Conservation (phyloP, 805 yeast genomes). For the Metschnikowia picachoensis region DNA sequence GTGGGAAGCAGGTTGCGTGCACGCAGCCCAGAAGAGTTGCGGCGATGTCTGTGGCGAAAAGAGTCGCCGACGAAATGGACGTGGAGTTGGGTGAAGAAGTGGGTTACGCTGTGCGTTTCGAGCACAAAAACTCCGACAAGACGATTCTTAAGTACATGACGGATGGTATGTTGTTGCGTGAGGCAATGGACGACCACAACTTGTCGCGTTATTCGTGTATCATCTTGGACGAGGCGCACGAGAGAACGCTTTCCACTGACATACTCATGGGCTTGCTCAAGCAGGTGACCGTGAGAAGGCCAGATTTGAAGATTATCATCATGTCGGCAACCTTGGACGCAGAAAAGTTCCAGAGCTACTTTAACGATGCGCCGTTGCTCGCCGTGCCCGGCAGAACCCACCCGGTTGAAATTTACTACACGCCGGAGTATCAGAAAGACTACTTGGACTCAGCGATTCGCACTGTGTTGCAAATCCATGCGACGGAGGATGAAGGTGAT, state of each 20-base stretch:
- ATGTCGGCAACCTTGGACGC: slow-evolving; percentile 99
- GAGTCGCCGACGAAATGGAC: slow-evolving; percentile 98
- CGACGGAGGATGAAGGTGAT: slow-evolving; percentile 93
- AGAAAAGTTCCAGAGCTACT: slow-evolving; percentile 87
- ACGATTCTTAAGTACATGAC: slow-evolving; percentile 95
- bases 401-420: slow-evolving; percentile 95
- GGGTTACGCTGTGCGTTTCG: slow-evolving; percentile 93
- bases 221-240: slow-evolving; percentile 96
- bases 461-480: slow-evolving; percentile 94
- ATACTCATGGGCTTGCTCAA: slow-evolving; percentile 92
- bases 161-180: slow-evolving; percentile 96
- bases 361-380: slow-evolving; percentile 85
- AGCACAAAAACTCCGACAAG: slow-evolving; percentile 74
- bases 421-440: slow-evolving; percentile 95
- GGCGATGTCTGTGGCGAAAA: slow-evolving; percentile 96
- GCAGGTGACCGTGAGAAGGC: slow-evolving; percentile 73
- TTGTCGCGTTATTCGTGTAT: slow-evolving; percentile 80
- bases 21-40: slow-evolving; percentile 98
- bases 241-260: slow-evolving; percentile 94
- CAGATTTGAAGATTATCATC: slow-evolving; percentile 85
- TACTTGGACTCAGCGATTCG: slow-evolving; percentile 92
- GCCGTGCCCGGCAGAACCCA: slow-evolving; percentile 98
- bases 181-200: slow-evolving; percentile 95
- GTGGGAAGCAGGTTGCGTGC: slow-evolving; percentile 87
- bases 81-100: slow-evolving; percentile 90